Evolutionary conservation across 495 filamentous ascomycete species (phyloP).

Genomic region (Daldinia childiae): DNA sequence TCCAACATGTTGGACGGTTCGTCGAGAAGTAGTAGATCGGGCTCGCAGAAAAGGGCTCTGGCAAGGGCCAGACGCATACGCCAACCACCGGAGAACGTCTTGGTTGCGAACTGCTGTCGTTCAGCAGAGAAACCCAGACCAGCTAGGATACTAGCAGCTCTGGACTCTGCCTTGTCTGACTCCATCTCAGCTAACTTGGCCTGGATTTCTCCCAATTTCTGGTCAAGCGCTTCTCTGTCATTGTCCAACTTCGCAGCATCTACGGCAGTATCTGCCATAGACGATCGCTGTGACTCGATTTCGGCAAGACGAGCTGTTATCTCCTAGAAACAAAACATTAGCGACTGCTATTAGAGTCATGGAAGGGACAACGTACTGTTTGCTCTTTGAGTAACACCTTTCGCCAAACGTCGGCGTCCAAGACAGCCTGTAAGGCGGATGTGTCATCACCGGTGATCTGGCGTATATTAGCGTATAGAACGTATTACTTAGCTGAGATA

Average conservation of each 20-base stretch:
- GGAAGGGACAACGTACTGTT: slow-evolving; percentile 63
- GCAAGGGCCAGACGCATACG: slow-evolving; percentile 97
- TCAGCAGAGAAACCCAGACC: slow-evolving; percentile 97
- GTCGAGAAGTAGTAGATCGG: slow-evolving; percentile 94
- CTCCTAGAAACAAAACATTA: slow-evolving; percentile 65
- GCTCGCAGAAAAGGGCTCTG: slow-evolving; percentile 97
- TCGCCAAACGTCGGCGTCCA: slow-evolving; percentile 98
- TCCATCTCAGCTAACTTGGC: slow-evolving; percentile 97
- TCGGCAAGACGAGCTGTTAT: slow-evolving; percentile 79
- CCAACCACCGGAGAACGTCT: slow-evolving; percentile 99
- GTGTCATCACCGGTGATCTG: slow-evolving; percentile 97
- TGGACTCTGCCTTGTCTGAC: slow-evolving; percentile 95
- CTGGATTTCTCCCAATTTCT: slow-evolving; percentile 88
- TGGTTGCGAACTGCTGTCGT: slow-evolving; percentile 90
- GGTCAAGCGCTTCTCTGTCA: slow-evolving; percentile 88
- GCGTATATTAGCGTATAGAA: slow-evolving; percentile 32
- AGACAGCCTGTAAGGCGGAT: slow-evolving; percentile 89
- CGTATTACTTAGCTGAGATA: not conserved
- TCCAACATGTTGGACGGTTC: slow-evolving; percentile 99
- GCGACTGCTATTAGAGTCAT: slow-evolving; percentile 1
- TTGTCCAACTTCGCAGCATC: slow-evolving; percentile 85
- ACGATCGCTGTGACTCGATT: slow-evolving; percentile 80
- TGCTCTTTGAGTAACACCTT: slow-evolving; percentile 94
- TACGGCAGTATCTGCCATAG: slow-evolving; percentile 84
- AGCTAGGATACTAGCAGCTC: slow-evolving; percentile 94